Base-by-base conservation (phyloP, 2,329 filamentous ascomycete genomes). In the Xylaria sp. region DNA sequence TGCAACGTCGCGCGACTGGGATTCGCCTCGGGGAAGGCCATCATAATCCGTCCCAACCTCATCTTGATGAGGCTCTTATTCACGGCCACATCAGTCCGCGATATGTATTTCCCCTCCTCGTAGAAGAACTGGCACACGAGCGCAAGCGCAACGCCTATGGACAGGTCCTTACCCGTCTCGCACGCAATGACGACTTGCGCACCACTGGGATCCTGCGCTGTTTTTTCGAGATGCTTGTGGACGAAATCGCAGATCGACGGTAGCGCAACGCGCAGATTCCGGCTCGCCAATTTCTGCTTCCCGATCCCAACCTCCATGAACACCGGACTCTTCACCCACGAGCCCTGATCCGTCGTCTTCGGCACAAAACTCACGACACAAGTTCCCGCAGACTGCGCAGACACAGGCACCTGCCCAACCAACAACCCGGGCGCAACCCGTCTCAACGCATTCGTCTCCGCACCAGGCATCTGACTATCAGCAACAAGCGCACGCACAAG, bases 1-100 rank as follows among this genome's bases (percentile, higher is more conserved):
- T 97, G 92, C 44, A 97, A 76, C 0, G 92, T 97, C 19, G 90
- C 82, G 42, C 94, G 81, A 63, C 87, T 92, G 0, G 93, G 92
- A 70, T 95, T 96, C 2, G 88, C 89, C 66, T 89, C 86, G 0
- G 92, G 88, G 70, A 88, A 87, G 0, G 84, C 84, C 4, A 86
- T 88, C 73, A 93, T 90, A 67, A 97, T 90, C 79, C 87, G 89
- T n/a, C 89, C 88, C 37, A 97, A 79, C 55, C 87, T 83, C 66
- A 86, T 83, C 67, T 90, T 88, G 70, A 97, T 92, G 54, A 88
- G 79, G 7, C 80, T 79, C 75, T 99, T 97, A 71, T 85, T 87
- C 52, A 93, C 76, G 6, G 65, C 67, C 3, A 68, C 44, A 13
- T 56, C 55, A 1, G 54, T 19, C 2, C 54, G 54, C 10, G 55